Evolutionary conservation across 495 filamentous ascomycete genomes (phyloP), one percentile per base, ranked within the genome.

Genomic region (Aspergillus kassunensis): DNA sequence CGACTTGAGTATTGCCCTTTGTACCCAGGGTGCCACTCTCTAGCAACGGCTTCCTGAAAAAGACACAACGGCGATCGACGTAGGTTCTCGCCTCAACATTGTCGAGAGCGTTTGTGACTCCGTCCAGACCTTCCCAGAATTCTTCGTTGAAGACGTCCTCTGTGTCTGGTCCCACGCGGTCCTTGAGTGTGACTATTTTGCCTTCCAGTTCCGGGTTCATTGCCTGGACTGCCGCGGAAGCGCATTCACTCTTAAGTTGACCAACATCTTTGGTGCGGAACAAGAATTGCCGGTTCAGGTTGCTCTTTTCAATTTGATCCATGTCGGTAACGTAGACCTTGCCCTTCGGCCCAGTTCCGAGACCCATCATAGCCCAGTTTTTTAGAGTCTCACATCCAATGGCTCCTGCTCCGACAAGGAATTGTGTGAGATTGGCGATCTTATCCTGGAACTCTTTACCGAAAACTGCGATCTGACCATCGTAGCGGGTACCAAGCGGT

Each of bases 381-480:
- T 99, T 99, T 49, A 99, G 76, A 81, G 97, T 99, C 65, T 99
- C 95, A 63, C 95, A 99, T 27, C 95, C 95, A 65, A 99, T 99
- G 51, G 95, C 95, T 54, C 95, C 95, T 20, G 95, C 89, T 54
- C 95, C 95, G 44, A 99, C 95, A 19, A 99, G 78, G 77, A 99
- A 99, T 61, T 96, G 79, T 42, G 82, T 92, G 34, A 89, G 68
- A 61, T 97, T 95, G 45, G 86, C 77, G 57, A 99, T 75, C 76
- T 95, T 97, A 31, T 96, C 88, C 65, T 97, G 95, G 72, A 83
- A 97, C 41, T 96, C 89, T 56, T 80, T 86, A 44, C 95, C 95
- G 57, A 97, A 96, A 1, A 99, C 95, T 8, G 89, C 93, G 59
- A 99, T 93, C 61, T 99, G 93, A 7, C 93, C 95, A 67, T 97